Evolutionary conservation across 164 flowering plant genomes (phyloP).

Genomic region (Umbellularia californica): DNA sequence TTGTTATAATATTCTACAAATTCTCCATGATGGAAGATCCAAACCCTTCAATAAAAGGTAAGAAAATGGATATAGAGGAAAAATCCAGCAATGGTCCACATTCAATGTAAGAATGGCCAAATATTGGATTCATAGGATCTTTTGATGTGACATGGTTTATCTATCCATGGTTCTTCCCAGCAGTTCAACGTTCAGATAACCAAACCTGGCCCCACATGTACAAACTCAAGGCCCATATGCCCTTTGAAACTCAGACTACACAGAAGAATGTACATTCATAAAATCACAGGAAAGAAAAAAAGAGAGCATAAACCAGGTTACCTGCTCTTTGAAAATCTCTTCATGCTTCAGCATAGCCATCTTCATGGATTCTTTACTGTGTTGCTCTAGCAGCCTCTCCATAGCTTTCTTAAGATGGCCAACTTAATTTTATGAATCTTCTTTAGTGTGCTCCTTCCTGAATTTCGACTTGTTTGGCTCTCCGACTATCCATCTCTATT

Average conservation of each 20-base stretch:
- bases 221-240: background rate
- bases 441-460: background rate
- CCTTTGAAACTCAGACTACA: background rate
- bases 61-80: background rate
- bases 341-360: constrained; percentile 76
- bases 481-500: background rate
- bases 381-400: constrained; percentile 44
- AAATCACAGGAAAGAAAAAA: background rate
- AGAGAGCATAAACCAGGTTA: constrained; percentile 12
- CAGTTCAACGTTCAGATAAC: background rate
- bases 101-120: background rate
- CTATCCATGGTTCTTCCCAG: background rate
- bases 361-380: constrained; percentile 60
- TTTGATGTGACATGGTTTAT: background rate
- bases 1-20: background rate
- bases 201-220: too few relatives aligned
- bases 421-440: background rate
- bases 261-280: background rate
- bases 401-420: constrained; percentile 14
- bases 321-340: constrained; percentile 81
- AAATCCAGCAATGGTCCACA: background rate
- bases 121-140: background rate
- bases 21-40: background rate
- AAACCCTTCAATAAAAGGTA: background rate
- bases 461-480: background rate